Evolutionary conservation across 1,284 basidiomycete genomes (phyloP), one percentile per base, ranked within the genome.

Genomic region (Ustilago trichophora): DNA sequence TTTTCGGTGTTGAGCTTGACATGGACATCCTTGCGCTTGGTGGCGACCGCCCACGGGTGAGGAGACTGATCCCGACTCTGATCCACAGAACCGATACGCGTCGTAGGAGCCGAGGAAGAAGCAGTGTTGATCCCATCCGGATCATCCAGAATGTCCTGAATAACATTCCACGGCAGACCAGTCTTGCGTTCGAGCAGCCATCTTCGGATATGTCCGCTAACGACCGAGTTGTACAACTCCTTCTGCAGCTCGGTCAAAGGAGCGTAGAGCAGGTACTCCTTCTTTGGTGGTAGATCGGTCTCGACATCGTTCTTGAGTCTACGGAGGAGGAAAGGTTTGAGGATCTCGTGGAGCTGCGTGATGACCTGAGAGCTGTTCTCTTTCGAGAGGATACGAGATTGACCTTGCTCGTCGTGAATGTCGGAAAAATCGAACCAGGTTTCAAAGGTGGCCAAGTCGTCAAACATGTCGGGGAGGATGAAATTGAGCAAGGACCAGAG

Each of bases 401-500:
- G 44, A 16, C 47, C 48, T 4, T 65, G 52, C n/a, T 68, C 65
- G 5, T 74, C 64, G 44, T 68, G 64, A 18, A 65, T 58, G 29
- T 72, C 72, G 45, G 60, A 67, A 41, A 74, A 64, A 38, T 63
- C 18, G 57, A 57, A 76, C 92, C 92, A 93, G 79, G 92, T 87
- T 82, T 95, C 91, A 83, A 96, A 97, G 0, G 90, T 87, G 55
- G 91, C 89, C 21, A 95, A 84, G 73, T 97, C 91, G 60, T 90
- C 87, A 81, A 98, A 98, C 56, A 98, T 89, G 73, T 82, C 76
- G 18, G 78, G 75, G 18, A 77, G 31, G 35, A 80, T 77, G 31
- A 97, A 98, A 80, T 97, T 96, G 36, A 98, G 87, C 7, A 98
- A 85, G 2, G 92, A 90, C 93, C 93, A 98, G 3, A 98, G 85